Percentiles rank a stretch among this genome's conserved stretches.
phyloP scores from a whole-genome alignment of 805 yeast species.

The Metschnikowia drakensbergensis region DNA sequence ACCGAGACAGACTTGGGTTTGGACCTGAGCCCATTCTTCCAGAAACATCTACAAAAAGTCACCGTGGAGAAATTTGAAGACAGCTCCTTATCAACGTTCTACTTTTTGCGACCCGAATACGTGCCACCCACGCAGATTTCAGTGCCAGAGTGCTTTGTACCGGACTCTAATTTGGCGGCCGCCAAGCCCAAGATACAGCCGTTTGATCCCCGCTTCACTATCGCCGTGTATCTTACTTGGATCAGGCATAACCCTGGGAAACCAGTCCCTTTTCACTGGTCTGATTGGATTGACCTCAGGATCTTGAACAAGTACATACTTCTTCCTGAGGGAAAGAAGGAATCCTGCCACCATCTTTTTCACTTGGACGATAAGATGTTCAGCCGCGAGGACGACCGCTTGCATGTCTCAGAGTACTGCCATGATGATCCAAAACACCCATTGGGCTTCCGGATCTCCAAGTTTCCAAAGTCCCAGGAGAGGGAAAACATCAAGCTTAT shows the following conservation, averaged over 20 bases:
- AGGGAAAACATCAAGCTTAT: slow-evolving; percentile 24
- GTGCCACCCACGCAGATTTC: slow-evolving; percentile 6
- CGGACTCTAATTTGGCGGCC: neutral
- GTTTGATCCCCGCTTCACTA: slow-evolving; percentile 22
- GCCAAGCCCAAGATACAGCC: slow-evolving; percentile 13
- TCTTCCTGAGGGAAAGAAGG: slow-evolving; percentile 8
- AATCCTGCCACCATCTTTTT: slow-evolving; percentile 21
- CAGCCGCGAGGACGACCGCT: neutral
- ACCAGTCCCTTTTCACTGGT: slow-evolving; percentile 20
- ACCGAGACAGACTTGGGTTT: neutral
- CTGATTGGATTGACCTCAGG: slow-evolving; percentile 18
- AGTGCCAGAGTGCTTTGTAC: slow-evolving; percentile 6
- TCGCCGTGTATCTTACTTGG: slow-evolving; percentile 18
- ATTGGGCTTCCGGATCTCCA: slow-evolving; percentile 22
- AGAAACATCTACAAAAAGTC: neutral
- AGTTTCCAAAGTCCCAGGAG: slow-evolving; percentile 23
- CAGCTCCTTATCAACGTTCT: slow-evolving; percentile 1
- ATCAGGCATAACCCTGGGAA: slow-evolving; percentile 7
- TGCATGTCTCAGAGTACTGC: slow-evolving; percentile 21
- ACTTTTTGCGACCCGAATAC: slow-evolving; percentile 8
- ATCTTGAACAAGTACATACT: slow-evolving; percentile 13
- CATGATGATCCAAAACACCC: slow-evolving; percentile 11
- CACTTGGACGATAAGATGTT: slow-evolving; percentile 14
- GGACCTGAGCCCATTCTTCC: slow-evolving; percentile 5
- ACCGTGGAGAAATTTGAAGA: slow-evolving; percentile 6